phyloP scores from a whole-genome alignment of 257 asterid species.

The Striga asiatica region DNA sequence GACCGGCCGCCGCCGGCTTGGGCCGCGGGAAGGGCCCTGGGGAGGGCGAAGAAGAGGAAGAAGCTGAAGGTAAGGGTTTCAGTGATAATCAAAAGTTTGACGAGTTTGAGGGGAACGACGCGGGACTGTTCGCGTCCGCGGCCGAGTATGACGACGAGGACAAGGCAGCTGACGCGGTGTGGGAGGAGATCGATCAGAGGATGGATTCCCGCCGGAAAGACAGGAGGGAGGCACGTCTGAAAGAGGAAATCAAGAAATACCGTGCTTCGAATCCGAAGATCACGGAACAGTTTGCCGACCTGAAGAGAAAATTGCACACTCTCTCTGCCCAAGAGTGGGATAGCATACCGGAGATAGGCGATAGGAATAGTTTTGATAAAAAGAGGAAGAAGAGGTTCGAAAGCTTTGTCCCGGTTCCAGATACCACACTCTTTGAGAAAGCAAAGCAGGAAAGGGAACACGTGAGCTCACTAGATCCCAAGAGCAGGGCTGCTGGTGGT shows the following conservation, averaged over 20 bases:
- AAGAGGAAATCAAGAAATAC: constrained; percentile 86
- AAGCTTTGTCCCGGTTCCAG: constrained; percentile 86
- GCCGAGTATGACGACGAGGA: constrained; percentile 95
- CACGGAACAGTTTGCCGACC: constrained; percentile 83
- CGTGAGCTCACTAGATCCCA: constrained; percentile 82
- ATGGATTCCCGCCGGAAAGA: constrained; percentile 90
- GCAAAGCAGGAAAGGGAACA: constrained; percentile 93
- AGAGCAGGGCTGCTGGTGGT: constrained; percentile 74
- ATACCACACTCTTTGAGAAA: constrained; percentile 78
- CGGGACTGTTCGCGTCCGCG: constrained; percentile 83
- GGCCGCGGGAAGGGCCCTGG: constrained; percentile 59
- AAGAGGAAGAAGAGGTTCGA: constrained; percentile 88
- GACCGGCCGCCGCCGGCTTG: constrained; percentile 49
- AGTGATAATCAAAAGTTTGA: constrained; percentile 90
- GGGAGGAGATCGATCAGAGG: constrained; percentile 77
- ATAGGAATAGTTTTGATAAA: constrained; percentile 63
- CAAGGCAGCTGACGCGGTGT: constrained; percentile 74
- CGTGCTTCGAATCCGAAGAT: constrained; percentile 82
- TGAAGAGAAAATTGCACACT: constrained; percentile 65
- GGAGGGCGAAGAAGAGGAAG: constrained; percentile 79
- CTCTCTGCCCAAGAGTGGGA: constrained; percentile 76
- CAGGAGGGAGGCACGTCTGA: constrained; percentile 86
- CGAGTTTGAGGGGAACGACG: constrained; percentile 87
- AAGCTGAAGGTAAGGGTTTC: constrained; percentile 66
- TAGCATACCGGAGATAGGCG: constrained; percentile 81